Conservation (phyloP, 2,329 filamentous ascomycete genomes). For the Colletotrichum brevisporum region DNA sequence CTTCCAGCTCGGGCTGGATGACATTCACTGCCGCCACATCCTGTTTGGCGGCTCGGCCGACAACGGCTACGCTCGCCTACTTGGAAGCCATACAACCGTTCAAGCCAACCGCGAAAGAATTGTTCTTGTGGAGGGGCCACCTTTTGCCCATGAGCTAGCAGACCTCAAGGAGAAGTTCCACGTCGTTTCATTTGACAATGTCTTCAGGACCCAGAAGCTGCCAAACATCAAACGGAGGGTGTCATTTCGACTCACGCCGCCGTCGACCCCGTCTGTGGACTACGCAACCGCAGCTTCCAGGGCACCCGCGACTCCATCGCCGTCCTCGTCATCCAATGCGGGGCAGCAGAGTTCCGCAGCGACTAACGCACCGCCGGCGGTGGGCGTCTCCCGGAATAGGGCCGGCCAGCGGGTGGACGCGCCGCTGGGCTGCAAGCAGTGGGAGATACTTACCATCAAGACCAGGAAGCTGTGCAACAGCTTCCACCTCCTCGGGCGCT, state of each 20-base stretch:
- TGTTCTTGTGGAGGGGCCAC: conserved; percentile 54
- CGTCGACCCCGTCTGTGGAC: conserved; percentile 41
- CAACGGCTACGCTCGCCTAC: conserved; percentile 57
- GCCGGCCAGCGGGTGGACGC: background rate
- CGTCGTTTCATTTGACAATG: conserved; percentile 43
- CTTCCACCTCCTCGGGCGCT: background rate
- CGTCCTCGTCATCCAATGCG: background rate
- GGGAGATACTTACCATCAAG: background rate
- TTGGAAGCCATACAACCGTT: conserved; percentile 49
- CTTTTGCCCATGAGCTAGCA: conserved; percentile 54
- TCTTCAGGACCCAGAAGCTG: conserved; percentile 47
- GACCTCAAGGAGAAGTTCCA: conserved; percentile 48
- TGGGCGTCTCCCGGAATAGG: background rate
- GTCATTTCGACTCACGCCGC: conserved; percentile 42
- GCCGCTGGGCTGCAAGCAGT: background rate
- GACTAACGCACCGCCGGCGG: background rate
- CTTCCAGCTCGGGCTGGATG: conserved; percentile 50
- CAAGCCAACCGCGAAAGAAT: conserved; percentile 48
- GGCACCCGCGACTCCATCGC: background rate
- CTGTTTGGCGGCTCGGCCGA: conserved; percentile 59
- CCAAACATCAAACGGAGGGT: conserved; percentile 41
- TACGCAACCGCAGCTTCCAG: conserved; percentile 40
- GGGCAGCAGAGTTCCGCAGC: background rate
- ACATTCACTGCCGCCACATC: conserved; percentile 56
- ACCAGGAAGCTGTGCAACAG: background rate